Percentiles rank a stretch among this genome's conserved stretches.
These are phyloP conservation scores for Eragrostis curvula DNA, from an alignment of 176 grass and related monocot species.

Conservation along the genomic window DNA sequence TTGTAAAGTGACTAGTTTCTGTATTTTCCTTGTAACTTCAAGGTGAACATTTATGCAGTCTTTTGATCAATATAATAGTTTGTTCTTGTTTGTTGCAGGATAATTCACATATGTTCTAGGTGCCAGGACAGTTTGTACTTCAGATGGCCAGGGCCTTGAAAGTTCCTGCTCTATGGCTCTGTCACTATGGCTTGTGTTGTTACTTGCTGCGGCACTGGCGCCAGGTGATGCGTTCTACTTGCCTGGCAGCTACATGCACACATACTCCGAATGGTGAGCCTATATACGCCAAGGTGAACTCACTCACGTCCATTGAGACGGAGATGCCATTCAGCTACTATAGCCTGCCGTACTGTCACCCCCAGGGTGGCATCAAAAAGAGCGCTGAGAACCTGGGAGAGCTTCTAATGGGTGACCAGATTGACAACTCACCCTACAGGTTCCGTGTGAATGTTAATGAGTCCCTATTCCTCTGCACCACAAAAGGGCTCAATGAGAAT, in stretches of 20 bases:
- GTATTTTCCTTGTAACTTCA: neutral
- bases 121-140: slow-evolving; percentile 22
- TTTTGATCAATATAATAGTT: slow-evolving; percentile 5
- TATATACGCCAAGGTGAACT: slow-evolving; percentile 80
- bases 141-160: slow-evolving; percentile 30
- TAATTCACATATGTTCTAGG: slow-evolving; percentile 39
- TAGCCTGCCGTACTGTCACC: slow-evolving; percentile 71
- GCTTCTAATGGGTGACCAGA: slow-evolving; percentile 92
- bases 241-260: slow-evolving; percentile 91
- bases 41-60: neutral
- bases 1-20: neutral
- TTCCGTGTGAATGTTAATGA: slow-evolving; percentile 75
- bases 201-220: slow-evolving; percentile 33
- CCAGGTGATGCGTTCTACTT: slow-evolving; percentile 72
- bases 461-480: slow-evolving; percentile 85
- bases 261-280: slow-evolving; percentile 58
- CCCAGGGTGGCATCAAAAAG: slow-evolving; percentile 78
- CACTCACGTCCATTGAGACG: slow-evolving; percentile 87
- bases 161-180: neutral
- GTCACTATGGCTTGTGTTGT: slow-evolving; percentile 35
- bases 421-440: slow-evolving; percentile 79
- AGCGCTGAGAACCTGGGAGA: slow-evolving; percentile 90
- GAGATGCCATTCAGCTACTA: slow-evolving; percentile 88
- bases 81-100: slow-evolving; percentile 34
- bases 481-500: slow-evolving; percentile 67